A percentile compares a stretch with the other conserved stretches of the same genome.
Conservation (phyloP, 2,329 filamentous ascomycete genomes). For the Cordyceps fumosorosea region DNA sequence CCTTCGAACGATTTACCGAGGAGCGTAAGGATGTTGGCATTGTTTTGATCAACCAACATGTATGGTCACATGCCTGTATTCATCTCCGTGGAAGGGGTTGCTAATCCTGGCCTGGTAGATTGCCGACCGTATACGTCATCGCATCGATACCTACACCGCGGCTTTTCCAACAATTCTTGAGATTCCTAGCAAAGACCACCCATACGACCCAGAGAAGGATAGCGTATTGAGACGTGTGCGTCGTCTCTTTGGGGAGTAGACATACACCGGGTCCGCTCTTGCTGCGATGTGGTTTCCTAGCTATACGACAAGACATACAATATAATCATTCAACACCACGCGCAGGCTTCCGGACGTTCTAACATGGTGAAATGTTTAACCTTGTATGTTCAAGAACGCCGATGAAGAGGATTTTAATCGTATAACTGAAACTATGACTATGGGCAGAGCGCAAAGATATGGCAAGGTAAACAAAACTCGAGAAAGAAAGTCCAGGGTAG, state of each 20-base stretch:
- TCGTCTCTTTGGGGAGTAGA: slow-evolving; percentile 60
- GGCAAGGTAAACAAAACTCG: slow-evolving; percentile 12
- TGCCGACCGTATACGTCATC: slow-evolving; percentile 86
- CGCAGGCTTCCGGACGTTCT: background rate
- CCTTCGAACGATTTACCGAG: slow-evolving; percentile 83
- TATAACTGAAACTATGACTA: background rate
- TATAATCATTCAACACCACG: background rate
- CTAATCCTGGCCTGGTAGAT: slow-evolving; percentile 48
- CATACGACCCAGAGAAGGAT: slow-evolving; percentile 98
- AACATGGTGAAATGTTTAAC: background rate
- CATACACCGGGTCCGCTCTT: background rate
- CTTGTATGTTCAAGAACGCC: background rate
- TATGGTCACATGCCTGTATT: slow-evolving; percentile 29
- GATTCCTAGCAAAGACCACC: slow-evolving; percentile 97
- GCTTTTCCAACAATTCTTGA: slow-evolving; percentile 95
- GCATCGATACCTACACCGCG: slow-evolving; percentile 84
- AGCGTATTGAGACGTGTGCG: slow-evolving; percentile 86
- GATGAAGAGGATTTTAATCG: background rate
- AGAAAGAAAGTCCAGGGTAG: background rate
- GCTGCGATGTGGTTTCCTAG: background rate
- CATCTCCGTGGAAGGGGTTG: background rate
- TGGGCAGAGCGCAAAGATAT: slow-evolving; percentile 15
- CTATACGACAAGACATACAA: background rate
- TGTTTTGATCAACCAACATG: slow-evolving; percentile 95
- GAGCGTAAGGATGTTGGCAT: slow-evolving; percentile 96